Evolutionary conservation across 1,284 basidiomycete species (phyloP).

Genomic region (Apiotrichum mycotoxinovorans): DNA sequence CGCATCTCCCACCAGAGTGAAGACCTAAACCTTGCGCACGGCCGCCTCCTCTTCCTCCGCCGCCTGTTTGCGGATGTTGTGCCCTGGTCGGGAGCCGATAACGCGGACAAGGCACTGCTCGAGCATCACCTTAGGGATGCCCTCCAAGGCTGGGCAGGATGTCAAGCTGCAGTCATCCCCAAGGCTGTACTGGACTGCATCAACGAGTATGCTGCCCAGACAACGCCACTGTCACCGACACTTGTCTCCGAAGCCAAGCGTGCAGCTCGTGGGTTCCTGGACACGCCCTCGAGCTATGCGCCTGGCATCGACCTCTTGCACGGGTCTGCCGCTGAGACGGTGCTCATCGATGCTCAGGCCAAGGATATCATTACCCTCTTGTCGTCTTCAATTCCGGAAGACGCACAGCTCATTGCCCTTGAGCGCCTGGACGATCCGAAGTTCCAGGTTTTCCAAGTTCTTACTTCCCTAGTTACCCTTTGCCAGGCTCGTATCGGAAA

Average conservation of each 20-base stretch:
- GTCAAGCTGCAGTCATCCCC: slow-evolving; percentile 4
- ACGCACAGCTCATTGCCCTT: slow-evolving; percentile 13
- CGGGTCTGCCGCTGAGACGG: slow-evolving; percentile 8
- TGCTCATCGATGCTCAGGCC: background rate
- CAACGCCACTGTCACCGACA: background rate
- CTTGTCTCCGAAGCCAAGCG: slow-evolving; percentile 1
- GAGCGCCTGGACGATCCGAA: background rate
- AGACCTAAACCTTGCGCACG: slow-evolving; percentile 35
- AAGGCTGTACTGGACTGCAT: slow-evolving; percentile 22
- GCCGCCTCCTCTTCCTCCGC: slow-evolving; percentile 30
- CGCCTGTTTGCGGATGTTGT: slow-evolving; percentile 35
- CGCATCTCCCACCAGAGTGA: slow-evolving; percentile 8
- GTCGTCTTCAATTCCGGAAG: slow-evolving; percentile 7
- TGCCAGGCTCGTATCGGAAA: slow-evolving; percentile 3
- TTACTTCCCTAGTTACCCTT: slow-evolving; percentile 1
- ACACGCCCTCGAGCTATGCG: background rate
- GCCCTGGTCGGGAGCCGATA: slow-evolving; percentile 17
- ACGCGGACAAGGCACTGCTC: slow-evolving; percentile 7
- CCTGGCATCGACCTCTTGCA: slow-evolving; percentile 17
- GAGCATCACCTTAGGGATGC: slow-evolving; percentile 14
- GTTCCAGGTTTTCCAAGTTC: background rate
- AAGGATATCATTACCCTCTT: slow-evolving; percentile 8
- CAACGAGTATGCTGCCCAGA: slow-evolving; percentile 12
- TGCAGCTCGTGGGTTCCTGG: slow-evolving; percentile 2
- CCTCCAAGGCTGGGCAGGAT: slow-evolving; percentile 5